These are phyloP conservation scores for Solanum chmielewskii DNA, from an alignment of 257 asterid species.

Conservation along the genomic window DNA sequence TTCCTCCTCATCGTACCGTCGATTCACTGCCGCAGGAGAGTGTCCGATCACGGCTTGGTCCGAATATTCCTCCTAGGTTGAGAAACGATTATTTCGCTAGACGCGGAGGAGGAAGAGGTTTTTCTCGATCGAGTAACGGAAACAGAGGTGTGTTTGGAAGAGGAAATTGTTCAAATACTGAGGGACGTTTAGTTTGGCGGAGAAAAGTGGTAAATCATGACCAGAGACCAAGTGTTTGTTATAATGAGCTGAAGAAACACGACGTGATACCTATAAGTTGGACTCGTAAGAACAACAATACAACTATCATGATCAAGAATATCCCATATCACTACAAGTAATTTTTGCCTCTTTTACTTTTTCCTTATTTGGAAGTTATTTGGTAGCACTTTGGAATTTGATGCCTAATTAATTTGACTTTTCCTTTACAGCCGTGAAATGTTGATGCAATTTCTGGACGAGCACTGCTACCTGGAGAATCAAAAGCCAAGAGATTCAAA, in stretches of 20 bases:
- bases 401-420: neutral
- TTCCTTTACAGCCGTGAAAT: slow-evolving; percentile 20
- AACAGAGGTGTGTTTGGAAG: neutral
- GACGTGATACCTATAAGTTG: slow-evolving; percentile 16
- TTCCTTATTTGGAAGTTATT: neutral
- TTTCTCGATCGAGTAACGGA: neutral
- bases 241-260: neutral
- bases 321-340: slow-evolving; percentile 51
- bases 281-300: slow-evolving; percentile 4
- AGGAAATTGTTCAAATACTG: neutral
- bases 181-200: neutral
- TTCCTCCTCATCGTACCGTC: neutral
- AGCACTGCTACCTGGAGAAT: slow-evolving; percentile 30
- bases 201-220: neutral
- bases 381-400: neutral
- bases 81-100: neutral
- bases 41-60: neutral
- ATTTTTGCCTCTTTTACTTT: neutral
- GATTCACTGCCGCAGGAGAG: neutral
- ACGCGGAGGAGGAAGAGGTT: neutral
- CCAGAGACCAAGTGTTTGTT: neutral
- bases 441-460: slow-evolving; percentile 28
- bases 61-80: neutral
- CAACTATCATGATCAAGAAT: slow-evolving; percentile 56
- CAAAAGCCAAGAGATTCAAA: neutral